Conservation (phyloP, 2,329 filamentous ascomycete genomes). For the Claviceps spartinae region DNA sequence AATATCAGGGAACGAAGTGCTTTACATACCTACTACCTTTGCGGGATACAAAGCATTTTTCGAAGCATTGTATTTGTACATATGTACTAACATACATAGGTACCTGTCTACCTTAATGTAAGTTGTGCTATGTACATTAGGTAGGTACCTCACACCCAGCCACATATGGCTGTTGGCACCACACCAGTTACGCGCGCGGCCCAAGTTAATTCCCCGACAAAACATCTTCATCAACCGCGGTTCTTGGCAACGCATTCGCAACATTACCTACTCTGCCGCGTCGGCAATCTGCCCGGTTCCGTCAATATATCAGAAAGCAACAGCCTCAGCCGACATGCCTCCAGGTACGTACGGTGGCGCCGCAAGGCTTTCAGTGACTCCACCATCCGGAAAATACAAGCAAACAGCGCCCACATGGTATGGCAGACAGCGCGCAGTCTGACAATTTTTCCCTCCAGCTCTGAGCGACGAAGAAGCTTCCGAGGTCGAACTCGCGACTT, state of each 20-base stretch:
- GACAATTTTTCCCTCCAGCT: slow-evolving; percentile 16
- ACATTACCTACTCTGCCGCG: neutral
- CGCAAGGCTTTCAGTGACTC: neutral
- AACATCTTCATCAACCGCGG: neutral
- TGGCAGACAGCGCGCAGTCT: neutral
- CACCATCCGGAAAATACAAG: neutral
- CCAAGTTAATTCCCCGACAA: neutral
- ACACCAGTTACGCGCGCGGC: neutral
- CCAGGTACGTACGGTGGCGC: slow-evolving; percentile 3
- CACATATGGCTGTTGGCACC: neutral
- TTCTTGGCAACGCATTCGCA: neutral
- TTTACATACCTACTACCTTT: neutral
- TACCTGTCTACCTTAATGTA: no score
- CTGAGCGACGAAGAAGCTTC: slow-evolving; percentile 24
- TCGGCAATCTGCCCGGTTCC: neutral
- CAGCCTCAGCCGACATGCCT: slow-evolving; percentile 1
- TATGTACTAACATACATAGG: no score
- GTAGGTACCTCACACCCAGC: no score
- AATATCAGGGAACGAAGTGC: no score
- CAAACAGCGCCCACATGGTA: neutral
- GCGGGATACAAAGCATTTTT: no score
- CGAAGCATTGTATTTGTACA: no score
- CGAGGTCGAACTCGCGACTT: slow-evolving; percentile 14
- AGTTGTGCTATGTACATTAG: no score
- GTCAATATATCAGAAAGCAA: neutral